Conservation (phyloP, 1,139 yeast genomes). For the Saccharomyces pastorianus region DNA sequence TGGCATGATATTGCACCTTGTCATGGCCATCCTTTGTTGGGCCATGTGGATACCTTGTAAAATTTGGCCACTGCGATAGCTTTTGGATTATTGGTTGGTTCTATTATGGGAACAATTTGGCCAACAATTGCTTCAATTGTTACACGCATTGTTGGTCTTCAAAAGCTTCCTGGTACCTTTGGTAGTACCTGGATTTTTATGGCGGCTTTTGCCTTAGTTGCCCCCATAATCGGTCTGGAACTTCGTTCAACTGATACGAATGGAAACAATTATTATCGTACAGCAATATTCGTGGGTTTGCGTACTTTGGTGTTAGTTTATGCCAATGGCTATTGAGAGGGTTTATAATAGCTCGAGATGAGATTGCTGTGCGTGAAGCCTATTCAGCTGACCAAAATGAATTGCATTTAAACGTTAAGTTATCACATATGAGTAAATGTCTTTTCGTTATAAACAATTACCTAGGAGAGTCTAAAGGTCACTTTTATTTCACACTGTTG, state of each 20-base stretch:
- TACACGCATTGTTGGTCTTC: slow-evolving; percentile 41
- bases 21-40: slow-evolving; percentile 33
- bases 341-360: slow-evolving; percentile 21
- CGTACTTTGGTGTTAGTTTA: slow-evolving; percentile 33
- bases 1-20: slow-evolving; percentile 31
- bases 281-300: slow-evolving; percentile 46
- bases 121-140: slow-evolving; percentile 33
- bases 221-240: slow-evolving; percentile 40
- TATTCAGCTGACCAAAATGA: slow-evolving; percentile 8
- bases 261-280: slow-evolving; percentile 39
- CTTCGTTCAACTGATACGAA: slow-evolving; percentile 8
- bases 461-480: background rate
- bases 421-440: background rate
- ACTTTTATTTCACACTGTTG: background rate
- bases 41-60: slow-evolving; percentile 60
- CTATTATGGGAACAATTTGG: slow-evolving; percentile 46
- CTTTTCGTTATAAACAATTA: background rate
- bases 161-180: slow-evolving; percentile 43
- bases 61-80: slow-evolving; percentile 45
- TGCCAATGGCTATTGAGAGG: slow-evolving; percentile 31
- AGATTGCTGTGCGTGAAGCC: slow-evolving; percentile 6
- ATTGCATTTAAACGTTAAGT: slow-evolving; percentile 4
- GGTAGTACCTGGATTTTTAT: slow-evolving; percentile 42
- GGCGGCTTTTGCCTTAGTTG: slow-evolving; percentile 41
- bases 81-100: slow-evolving; percentile 42